phyloP scores from a whole-genome alignment of 2,329 filamentous ascomycete genomes.

The Alternaria triticimaculans region DNA sequence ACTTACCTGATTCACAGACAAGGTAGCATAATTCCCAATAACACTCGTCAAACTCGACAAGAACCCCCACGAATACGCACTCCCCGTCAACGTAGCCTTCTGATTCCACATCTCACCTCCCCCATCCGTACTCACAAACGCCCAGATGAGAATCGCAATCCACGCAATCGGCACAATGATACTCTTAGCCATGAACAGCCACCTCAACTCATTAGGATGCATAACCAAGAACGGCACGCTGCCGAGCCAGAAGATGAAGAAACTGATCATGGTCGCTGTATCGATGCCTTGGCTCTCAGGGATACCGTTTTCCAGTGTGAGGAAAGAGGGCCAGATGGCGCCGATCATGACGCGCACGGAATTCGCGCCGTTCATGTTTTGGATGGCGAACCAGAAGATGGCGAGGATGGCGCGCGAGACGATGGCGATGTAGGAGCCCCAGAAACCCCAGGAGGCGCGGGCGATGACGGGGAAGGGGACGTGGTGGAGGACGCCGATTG shows the following conservation, averaged over 20 bases:
- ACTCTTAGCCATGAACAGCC: constrained; percentile 58
- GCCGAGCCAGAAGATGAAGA: constrained; percentile 65
- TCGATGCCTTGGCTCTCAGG: constrained; percentile 61
- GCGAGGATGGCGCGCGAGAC: constrained; percentile 62
- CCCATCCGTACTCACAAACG: constrained; percentile 62
- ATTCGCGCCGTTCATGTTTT: constrained; percentile 68
- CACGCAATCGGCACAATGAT: constrained; percentile 63
- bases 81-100: constrained; percentile 55
- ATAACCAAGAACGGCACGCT: constrained; percentile 64
- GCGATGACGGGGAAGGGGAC: constrained; percentile 64
- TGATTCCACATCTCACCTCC: constrained; percentile 58
- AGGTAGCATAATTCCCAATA: constrained; percentile 59
- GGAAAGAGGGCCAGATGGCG: constrained; percentile 66
- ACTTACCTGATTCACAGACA: constrained; percentile 58
- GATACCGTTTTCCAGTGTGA: constrained; percentile 60
- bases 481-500: constrained; percentile 56
- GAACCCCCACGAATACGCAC: constrained; percentile 62
- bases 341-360: constrained; percentile 59
- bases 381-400: constrained; percentile 70
- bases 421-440: constrained; percentile 63
- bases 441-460: constrained; percentile 64
- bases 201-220: constrained; percentile 61
- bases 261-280: constrained; percentile 62
- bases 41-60: constrained; percentile 58
- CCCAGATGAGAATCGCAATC: constrained; percentile 69